Conservation (phyloP, 495 filamentous ascomycete genomes). For the Penicillium fimorum region DNA sequence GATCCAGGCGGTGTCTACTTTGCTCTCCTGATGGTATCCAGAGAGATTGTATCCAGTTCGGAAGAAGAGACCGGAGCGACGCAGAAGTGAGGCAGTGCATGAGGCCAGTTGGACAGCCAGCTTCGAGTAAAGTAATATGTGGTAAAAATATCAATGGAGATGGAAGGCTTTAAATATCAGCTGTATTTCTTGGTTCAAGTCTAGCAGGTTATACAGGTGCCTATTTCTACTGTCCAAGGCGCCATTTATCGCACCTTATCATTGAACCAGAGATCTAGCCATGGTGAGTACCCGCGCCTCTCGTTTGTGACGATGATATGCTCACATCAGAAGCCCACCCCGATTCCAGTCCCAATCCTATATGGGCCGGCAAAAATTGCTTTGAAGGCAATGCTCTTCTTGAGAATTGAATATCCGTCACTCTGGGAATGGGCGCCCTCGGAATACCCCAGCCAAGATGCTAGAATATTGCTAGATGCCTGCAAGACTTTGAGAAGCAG, state of each 20-base stretch:
- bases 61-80: background rate
- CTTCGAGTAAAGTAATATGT: background rate
- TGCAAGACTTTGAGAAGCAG: background rate
- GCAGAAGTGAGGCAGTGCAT: background rate
- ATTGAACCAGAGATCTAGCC: slow-evolving; percentile 1
- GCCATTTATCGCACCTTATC: background rate
- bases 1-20: slow-evolving; percentile 1
- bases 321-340: background rate
- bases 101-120: background rate
- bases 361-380: slow-evolving; percentile 4
- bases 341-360: slow-evolving; percentile 3
- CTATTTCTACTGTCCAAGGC: background rate
- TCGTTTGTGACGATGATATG: slow-evolving; percentile 1
- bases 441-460: background rate
- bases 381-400: slow-evolving; percentile 2
- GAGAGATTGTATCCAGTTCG: background rate
- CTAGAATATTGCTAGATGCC: background rate
- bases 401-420: background rate
- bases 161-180: background rate
- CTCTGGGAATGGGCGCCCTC: background rate
- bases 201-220: background rate
- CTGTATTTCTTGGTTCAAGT: background rate
- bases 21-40: background rate
- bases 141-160: background rate
- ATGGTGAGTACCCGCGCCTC: background rate